A percentile compares a stretch with the other conserved stretches of the same genome.
Conservation (phyloP, 768 basidiomycete species). For the Boletus rex-veris region DNA sequence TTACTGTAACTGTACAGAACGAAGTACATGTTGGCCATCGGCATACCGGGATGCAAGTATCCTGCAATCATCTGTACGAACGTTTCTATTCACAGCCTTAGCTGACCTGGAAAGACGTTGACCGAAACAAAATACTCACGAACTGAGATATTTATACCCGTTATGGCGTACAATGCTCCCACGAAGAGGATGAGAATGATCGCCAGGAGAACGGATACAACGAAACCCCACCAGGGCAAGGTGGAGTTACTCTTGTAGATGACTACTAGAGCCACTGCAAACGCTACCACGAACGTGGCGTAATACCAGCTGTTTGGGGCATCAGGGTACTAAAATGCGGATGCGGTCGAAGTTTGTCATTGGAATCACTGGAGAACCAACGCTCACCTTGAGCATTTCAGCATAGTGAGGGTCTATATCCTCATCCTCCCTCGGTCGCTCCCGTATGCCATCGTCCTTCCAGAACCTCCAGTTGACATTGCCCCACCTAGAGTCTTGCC, state of each 20-base stretch:
- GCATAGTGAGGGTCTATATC: conserved; percentile 52
- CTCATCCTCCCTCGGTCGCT: conserved; percentile 34
- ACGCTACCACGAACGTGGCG: conserved; percentile 24
- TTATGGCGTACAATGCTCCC: conserved; percentile 51
- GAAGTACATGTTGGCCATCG: conserved; percentile 44
- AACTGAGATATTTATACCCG: conserved; percentile 26
- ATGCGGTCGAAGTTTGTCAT: not conserved
- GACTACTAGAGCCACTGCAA: conserved; percentile 52
- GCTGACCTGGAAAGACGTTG: not conserved
- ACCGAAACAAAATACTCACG: conserved; percentile 14
- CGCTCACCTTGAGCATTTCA: conserved; percentile 45
- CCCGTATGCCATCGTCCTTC: conserved; percentile 14
- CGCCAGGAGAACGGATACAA: conserved; percentile 52
- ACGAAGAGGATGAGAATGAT: conserved; percentile 49
- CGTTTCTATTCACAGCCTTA: conserved; percentile 12
- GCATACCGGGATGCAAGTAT: conserved; percentile 35
- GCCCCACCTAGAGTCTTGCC: conserved; percentile 21
- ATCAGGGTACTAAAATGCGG: conserved; percentile 31
- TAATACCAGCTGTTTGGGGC: conserved; percentile 34
- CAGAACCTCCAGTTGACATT: conserved; percentile 42
- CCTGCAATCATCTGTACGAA: conserved; percentile 38
- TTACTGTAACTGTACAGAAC: conserved; percentile 46
- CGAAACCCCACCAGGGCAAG: conserved; percentile 58
- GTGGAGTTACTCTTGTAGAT: conserved; percentile 52
- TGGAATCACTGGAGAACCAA: conserved; percentile 13